Evolutionary conservation across 129 eudicot genomes (phyloP).

Genomic region (Flaveria trinervia): DNA sequence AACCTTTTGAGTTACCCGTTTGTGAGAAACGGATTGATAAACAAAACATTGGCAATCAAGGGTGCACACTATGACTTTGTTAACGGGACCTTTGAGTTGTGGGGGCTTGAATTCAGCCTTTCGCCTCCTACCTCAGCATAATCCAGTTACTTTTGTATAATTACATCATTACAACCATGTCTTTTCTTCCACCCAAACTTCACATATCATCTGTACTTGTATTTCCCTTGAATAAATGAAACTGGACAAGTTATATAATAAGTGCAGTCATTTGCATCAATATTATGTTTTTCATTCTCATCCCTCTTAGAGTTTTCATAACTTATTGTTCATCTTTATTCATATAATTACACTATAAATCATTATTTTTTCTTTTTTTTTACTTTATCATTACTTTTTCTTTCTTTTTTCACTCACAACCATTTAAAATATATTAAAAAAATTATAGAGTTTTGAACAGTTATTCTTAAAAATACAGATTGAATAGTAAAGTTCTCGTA

Average conservation of each 20-base stretch:
- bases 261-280: slow-evolving; percentile 15
- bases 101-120: slow-evolving; percentile 87
- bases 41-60: slow-evolving; percentile 80
- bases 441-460: no score
- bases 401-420: no score
- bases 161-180: slow-evolving; percentile 3
- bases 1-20: slow-evolving; percentile 82
- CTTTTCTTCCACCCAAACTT: slow-evolving; percentile 22
- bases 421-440: no score
- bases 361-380: no score
- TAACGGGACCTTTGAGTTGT: slow-evolving; percentile 85
- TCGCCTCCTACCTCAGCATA: slow-evolving; percentile 75
- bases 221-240: slow-evolving; percentile 16
- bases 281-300: slow-evolving; percentile 17
- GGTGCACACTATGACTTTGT: slow-evolving; percentile 95
- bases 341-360: no score
- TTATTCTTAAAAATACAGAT: no score
- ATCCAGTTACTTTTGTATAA: slow-evolving; percentile 37
- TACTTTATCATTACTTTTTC: no score
- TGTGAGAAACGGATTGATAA: slow-evolving; percentile 81
- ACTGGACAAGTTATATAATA: neutral
- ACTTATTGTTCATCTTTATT: no score
- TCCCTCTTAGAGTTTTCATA: no score
- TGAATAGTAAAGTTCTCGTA: no score
- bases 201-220: slow-evolving; percentile 27